Percentiles rank a stretch among this genome's conserved stretches.
Conservation (phyloP, 176 grass and related monocot species). For the Luzula sylvatica region DNA sequence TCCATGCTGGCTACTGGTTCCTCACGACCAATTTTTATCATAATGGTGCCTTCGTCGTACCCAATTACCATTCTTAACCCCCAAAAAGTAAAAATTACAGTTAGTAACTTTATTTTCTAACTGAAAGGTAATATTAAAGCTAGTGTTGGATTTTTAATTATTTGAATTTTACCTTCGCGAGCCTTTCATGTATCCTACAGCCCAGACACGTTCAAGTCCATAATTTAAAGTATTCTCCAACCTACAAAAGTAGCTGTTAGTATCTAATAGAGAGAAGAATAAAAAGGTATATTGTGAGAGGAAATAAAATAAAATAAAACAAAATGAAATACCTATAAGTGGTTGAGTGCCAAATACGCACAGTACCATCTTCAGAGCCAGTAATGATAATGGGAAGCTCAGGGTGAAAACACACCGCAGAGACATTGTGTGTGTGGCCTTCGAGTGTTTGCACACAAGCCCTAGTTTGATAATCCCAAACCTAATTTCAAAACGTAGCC, state of each 20-base stretch:
- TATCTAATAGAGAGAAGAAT: too few relatives aligned
- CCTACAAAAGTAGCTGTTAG: slow-evolving; percentile 64
- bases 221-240: slow-evolving; percentile 98
- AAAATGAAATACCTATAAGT: slow-evolving; percentile 68
- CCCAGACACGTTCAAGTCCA: slow-evolving; percentile 96
- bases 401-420: slow-evolving; percentile 95
- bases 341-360: slow-evolving; percentile 95
- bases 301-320: not conserved
- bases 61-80: slow-evolving; percentile 89
- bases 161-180: slow-evolving; percentile 69
- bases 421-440: slow-evolving; percentile 95
- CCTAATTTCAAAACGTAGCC: slow-evolving; percentile 38
- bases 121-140: too few relatives aligned
- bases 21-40: slow-evolving; percentile 99
- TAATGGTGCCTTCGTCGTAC: slow-evolving; percentile 92
- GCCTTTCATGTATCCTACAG: slow-evolving; percentile 90
- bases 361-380: slow-evolving; percentile 93
- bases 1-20: slow-evolving; percentile 98
- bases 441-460: slow-evolving; percentile 98
- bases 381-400: slow-evolving; percentile 99
- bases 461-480: slow-evolving; percentile 99
- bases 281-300: not conserved
- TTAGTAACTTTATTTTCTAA: not conserved
- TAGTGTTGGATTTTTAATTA: not conserved
- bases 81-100: slow-evolving; percentile 12